Percentiles rank a stretch among this genome's conserved stretches.
phyloP scores from a whole-genome alignment of 75 land plant species.

The Ceratopteris richardii region DNA sequence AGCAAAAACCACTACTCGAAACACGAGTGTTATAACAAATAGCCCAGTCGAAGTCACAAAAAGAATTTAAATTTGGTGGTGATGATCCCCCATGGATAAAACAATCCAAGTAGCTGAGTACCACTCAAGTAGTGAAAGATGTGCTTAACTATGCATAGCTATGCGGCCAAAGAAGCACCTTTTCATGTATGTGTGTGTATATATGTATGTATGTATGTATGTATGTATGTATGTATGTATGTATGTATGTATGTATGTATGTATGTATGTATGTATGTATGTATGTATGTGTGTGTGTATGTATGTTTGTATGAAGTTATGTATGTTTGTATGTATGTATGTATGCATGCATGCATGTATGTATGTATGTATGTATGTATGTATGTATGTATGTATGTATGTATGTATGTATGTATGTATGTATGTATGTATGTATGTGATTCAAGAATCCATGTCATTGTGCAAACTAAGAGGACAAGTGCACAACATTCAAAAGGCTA shows the following conservation, averaged over 20 bases:
- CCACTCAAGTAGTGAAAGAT: too few species aligned
- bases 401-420: neutral
- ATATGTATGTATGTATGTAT: neutral
- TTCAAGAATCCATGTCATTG: neutral
- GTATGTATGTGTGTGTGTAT: neutral
- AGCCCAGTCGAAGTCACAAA: too few species aligned
- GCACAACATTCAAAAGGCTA: too few species aligned
- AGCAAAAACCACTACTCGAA: too few species aligned
- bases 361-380: too few species aligned
- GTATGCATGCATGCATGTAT: neutral
- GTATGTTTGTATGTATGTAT: neutral
- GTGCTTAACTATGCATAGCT: too few species aligned
- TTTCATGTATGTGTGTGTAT: neutral
- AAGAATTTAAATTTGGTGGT: too few species aligned
- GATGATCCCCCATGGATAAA: too few species aligned
- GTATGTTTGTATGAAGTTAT: neutral
- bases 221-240: neutral
- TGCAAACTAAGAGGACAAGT: too few species aligned
- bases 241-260: conserved; percentile 2
- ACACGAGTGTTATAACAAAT: too few species aligned
- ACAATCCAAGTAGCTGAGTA: too few species aligned
- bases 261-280: conserved; percentile 2
- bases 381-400: neutral
- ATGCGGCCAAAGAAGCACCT: too few species aligned
- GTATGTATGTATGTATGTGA: neutral